phyloP scores from a whole-genome alignment of 1,284 basidiomycete genomes.

The Irpex sp. region DNA sequence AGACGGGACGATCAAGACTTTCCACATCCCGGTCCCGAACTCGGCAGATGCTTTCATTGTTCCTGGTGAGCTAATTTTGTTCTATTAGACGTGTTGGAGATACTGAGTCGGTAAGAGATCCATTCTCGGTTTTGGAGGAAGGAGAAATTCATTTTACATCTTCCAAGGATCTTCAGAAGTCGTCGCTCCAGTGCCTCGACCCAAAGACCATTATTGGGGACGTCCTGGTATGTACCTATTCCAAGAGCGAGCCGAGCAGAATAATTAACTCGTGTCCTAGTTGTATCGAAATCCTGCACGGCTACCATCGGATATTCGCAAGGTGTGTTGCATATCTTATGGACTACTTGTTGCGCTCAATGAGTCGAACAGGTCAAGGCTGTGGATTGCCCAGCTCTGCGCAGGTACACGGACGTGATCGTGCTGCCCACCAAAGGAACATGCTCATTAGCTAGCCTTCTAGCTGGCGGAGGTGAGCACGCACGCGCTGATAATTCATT shows the following conservation, averaged over 20 bases:
- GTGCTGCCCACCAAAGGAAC: slow-evolving; percentile 23
- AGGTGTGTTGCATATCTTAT: slow-evolving; percentile 15
- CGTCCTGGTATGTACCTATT: slow-evolving; percentile 19
- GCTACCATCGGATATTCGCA: slow-evolving; percentile 27
- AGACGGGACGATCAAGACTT: slow-evolving; percentile 47
- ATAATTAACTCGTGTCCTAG: slow-evolving; percentile 12
- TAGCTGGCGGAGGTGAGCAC: slow-evolving; percentile 29
- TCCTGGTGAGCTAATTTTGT: slow-evolving; percentile 43
- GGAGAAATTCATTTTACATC: slow-evolving; percentile 28
- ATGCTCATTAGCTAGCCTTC: slow-evolving; percentile 24
- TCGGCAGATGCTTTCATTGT: slow-evolving; percentile 57
- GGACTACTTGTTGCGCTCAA: neutral
- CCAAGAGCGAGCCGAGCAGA: too few relatives aligned
- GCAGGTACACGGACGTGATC: slow-evolving; percentile 26
- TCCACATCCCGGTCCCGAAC: slow-evolving; percentile 50
- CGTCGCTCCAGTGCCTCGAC: slow-evolving; percentile 12
- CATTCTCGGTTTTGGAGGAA: slow-evolving; percentile 21
- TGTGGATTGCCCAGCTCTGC: slow-evolving; percentile 16
- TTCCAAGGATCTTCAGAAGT: slow-evolving; percentile 19
- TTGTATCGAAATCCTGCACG: slow-evolving; percentile 28
- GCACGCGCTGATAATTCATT: neutral
- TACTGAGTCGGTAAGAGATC: slow-evolving; percentile 18
- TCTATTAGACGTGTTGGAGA: neutral
- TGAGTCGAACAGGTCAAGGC: slow-evolving; percentile 22
- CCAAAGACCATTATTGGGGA: slow-evolving; percentile 21